Percentiles rank a stretch among this genome's conserved stretches.
phyloP scores from a whole-genome alignment of 495 filamentous ascomycete genomes.

The Hypoxylon perforatum region DNA sequence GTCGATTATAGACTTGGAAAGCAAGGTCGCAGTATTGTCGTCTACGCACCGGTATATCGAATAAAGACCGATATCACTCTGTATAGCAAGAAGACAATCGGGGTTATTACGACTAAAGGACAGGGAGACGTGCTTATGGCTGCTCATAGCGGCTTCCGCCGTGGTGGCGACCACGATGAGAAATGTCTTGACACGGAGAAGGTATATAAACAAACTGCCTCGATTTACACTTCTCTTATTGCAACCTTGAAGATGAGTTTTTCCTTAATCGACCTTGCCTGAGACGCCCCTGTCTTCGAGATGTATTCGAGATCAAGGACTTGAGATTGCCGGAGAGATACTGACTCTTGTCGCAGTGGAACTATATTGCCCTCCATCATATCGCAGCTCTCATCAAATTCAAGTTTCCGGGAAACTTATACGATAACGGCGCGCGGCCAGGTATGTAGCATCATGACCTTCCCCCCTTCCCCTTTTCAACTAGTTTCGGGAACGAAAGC shows the following conservation, averaged over 20 bases:
- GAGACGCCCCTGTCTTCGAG: background rate
- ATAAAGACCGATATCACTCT: constrained; percentile 28
- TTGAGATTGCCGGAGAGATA: background rate
- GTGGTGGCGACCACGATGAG: constrained; percentile 18
- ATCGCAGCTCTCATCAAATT: constrained; percentile 29
- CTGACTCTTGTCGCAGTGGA: constrained; percentile 19
- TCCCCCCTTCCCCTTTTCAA: no score
- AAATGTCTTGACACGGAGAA: constrained; percentile 30
- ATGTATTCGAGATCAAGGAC: background rate
- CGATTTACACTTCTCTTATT: no score
- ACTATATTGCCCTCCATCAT: constrained; percentile 30
- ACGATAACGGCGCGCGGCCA: constrained; percentile 18
- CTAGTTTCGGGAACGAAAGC: no score
- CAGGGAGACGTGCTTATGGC: constrained; percentile 26
- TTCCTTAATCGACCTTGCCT: background rate
- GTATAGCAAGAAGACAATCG: constrained; percentile 40
- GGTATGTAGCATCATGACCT: no score
- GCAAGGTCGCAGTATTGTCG: constrained; percentile 32
- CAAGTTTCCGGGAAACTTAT: constrained; percentile 30
- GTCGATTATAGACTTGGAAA: constrained; percentile 34
- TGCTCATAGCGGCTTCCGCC: constrained; percentile 29
- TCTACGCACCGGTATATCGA: constrained; percentile 31
- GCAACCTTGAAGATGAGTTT: no score
- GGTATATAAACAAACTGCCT: background rate
- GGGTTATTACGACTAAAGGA: constrained; percentile 30